phyloP scores from a whole-genome alignment of 2,329 filamentous ascomycete species.

The Myriangium duriaei region DNA sequence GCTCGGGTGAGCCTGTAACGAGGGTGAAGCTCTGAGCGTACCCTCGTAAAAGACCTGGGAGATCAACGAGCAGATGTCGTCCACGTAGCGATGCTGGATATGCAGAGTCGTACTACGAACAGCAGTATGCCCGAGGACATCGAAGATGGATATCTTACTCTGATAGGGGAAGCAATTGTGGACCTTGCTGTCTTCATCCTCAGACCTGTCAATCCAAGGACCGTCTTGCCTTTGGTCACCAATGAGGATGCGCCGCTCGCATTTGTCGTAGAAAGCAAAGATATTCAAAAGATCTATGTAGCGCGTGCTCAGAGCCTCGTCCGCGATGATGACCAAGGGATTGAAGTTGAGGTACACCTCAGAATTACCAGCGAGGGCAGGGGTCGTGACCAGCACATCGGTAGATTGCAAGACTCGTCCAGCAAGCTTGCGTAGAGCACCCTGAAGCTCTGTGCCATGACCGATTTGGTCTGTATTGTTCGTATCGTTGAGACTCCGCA shows the following conservation, averaged over 20 bases:
- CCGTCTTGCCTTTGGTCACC: not conserved
- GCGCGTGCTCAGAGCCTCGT: not conserved
- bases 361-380: not conserved
- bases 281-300: not conserved
- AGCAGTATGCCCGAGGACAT: not conserved
- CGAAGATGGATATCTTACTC: not conserved
- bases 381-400: not conserved
- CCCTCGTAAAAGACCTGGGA: not conserved
- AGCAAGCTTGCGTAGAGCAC: too few relatives aligned
- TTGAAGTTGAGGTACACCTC: not conserved
- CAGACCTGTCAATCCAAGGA: not conserved
- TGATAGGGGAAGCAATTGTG: not conserved
- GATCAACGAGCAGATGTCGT: not conserved
- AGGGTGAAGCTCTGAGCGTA: not conserved
- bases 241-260: not conserved
- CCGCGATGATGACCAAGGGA: not conserved
- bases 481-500: too few relatives aligned
- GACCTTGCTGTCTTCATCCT: too few relatives aligned
- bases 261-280: not conserved
- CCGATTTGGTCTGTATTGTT: too few relatives aligned
- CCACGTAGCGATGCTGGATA: not conserved
- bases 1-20: not conserved
- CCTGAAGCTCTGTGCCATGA: too few relatives aligned
- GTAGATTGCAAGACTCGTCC: too few relatives aligned
- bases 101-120: not conserved